Conservation (phyloP, 2,329 filamentous ascomycete genomes). For the Colletotrichum tanaceti region DNA sequence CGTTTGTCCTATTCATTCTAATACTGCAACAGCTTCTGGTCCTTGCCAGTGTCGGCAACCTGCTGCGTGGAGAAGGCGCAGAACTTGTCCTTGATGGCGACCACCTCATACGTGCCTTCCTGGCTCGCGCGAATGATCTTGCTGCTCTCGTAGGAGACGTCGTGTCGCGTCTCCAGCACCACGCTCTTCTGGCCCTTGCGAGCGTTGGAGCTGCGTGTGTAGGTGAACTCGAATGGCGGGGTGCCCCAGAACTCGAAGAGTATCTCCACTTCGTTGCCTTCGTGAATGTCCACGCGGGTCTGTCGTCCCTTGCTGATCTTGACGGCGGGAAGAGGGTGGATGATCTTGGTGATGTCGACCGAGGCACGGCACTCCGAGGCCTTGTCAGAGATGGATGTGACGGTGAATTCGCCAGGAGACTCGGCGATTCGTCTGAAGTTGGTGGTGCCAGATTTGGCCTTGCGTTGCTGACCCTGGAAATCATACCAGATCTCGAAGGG, state of each 20-base stretch:
- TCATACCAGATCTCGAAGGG: slow-evolving; percentile 95
- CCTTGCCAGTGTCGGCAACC: slow-evolving; percentile 59
- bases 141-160: slow-evolving; percentile 82
- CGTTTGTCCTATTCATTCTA: slow-evolving; percentile 31
- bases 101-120: slow-evolving; percentile 97
- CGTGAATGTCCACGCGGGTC: slow-evolving; percentile 90
- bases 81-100: slow-evolving; percentile 92
- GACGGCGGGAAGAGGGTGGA: slow-evolving; percentile 93
- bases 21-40: slow-evolving; percentile 50
- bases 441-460: slow-evolving; percentile 81
- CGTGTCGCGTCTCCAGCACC: slow-evolving; percentile 91
- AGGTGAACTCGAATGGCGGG: slow-evolving; percentile 97
- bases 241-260: slow-evolving; percentile 95
- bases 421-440: slow-evolving; percentile 95
- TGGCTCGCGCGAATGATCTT: slow-evolving; percentile 88
- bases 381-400: slow-evolving; percentile 87
- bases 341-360: slow-evolving; percentile 81
- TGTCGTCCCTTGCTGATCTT: slow-evolving; percentile 87
- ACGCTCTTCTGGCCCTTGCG: slow-evolving; percentile 81
- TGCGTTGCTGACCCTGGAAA: slow-evolving; percentile 82
- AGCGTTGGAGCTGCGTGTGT: slow-evolving; percentile 88
- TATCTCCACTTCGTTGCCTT: slow-evolving; percentile 93
- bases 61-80: slow-evolving; percentile 87
- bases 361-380: slow-evolving; percentile 88
- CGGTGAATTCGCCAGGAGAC: slow-evolving; percentile 86